Percentiles rank a stretch among this genome's conserved stretches.
Conservation (phyloP, 495 filamentous ascomycete species). For the Xylaria venustula region DNA sequence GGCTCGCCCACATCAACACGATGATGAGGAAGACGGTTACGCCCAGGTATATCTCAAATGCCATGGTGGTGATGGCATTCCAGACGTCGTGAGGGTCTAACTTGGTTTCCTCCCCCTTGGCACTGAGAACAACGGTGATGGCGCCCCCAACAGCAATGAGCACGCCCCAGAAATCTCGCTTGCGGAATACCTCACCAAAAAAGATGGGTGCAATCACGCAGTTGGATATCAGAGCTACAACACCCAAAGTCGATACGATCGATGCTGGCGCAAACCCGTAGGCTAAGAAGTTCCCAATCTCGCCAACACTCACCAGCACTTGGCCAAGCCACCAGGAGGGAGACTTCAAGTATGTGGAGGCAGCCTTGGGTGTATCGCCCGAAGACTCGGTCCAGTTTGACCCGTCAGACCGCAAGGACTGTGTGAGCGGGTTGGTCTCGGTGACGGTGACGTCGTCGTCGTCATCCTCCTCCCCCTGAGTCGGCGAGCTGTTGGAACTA, state of each 20-base stretch:
- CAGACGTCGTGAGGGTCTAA: constrained; percentile 88
- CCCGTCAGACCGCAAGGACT: constrained; percentile 44
- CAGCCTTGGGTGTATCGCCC: constrained; percentile 33
- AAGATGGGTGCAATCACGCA: constrained; percentile 93
- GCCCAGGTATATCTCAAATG: constrained; percentile 86
- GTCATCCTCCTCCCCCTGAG: constrained; percentile 25
- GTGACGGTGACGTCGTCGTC: constrained; percentile 32
- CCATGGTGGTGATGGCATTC: constrained; percentile 82
- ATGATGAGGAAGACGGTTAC: constrained; percentile 71
- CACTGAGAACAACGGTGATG: constrained; percentile 91
- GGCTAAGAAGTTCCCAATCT: constrained; percentile 93
- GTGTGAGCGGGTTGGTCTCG: constrained; percentile 50
- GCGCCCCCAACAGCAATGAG: constrained; percentile 79
- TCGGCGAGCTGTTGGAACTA: constrained; percentile 6
- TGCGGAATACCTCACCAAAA: constrained; percentile 83
- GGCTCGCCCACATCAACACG: constrained; percentile 76
- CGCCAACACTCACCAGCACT: constrained; percentile 85
- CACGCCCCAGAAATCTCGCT: constrained; percentile 85
- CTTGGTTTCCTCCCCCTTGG: constrained; percentile 84
- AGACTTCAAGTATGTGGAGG: constrained; percentile 69
- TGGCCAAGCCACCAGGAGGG: constrained; percentile 97
- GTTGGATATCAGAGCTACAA: constrained; percentile 92
- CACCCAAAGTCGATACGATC: constrained; percentile 93
- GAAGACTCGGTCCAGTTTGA: constrained; percentile 37
- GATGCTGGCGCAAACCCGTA: constrained; percentile 99